Evolutionary conservation across 2,329 filamentous ascomycete genomes (phyloP).

Genomic region (Aphanocladium album): DNA sequence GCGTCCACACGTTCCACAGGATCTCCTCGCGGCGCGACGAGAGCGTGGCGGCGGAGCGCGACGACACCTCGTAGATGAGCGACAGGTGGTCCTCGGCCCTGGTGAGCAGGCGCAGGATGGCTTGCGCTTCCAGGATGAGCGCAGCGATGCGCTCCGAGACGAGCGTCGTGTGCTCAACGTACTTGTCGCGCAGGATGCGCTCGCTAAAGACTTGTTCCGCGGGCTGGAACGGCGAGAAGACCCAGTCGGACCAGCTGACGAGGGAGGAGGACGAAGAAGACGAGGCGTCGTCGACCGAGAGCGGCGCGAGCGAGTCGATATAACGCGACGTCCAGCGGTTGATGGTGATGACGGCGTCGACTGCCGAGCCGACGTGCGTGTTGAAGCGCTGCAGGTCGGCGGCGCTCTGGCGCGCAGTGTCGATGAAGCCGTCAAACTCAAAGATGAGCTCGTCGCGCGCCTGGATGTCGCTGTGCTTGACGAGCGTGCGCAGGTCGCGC

Average conservation of each 20-base stretch:
- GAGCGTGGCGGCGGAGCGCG: conserved; percentile 56
- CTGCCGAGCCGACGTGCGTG: conserved; percentile 65
- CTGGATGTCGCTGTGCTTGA: conserved; percentile 64
- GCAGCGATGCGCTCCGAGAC: conserved; percentile 64
- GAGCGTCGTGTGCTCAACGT: conserved; percentile 64
- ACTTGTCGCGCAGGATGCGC: conserved; percentile 63
- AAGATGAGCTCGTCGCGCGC: conserved; percentile 65
- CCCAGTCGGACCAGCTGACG: conserved; percentile 37
- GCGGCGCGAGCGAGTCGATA: conserved; percentile 54
- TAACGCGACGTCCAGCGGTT: conserved; percentile 71
- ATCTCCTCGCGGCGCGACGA: conserved; percentile 59
- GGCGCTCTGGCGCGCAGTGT: conserved; percentile 59
- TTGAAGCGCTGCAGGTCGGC: conserved; percentile 70
- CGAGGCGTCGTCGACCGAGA: conserved; percentile 18
- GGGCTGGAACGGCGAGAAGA: conserved; percentile 60
- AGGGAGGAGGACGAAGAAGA: conserved; percentile 28
- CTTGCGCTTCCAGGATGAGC: conserved; percentile 66
- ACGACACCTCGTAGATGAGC: conserved; percentile 64
- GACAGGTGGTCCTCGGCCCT: conserved; percentile 65
- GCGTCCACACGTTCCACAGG: conserved; percentile 66
- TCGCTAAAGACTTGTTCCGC: conserved; percentile 45
- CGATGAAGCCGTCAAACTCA: conserved; percentile 73
- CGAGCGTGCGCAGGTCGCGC: conserved; percentile 66
- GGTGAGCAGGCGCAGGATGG: conserved; percentile 59
- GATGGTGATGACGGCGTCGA: conserved; percentile 69